A percentile compares a stretch with the other conserved stretches of the same genome.
Conservation (phyloP, 169 alveolate species). For the Nephromyces sp. region DNA sequence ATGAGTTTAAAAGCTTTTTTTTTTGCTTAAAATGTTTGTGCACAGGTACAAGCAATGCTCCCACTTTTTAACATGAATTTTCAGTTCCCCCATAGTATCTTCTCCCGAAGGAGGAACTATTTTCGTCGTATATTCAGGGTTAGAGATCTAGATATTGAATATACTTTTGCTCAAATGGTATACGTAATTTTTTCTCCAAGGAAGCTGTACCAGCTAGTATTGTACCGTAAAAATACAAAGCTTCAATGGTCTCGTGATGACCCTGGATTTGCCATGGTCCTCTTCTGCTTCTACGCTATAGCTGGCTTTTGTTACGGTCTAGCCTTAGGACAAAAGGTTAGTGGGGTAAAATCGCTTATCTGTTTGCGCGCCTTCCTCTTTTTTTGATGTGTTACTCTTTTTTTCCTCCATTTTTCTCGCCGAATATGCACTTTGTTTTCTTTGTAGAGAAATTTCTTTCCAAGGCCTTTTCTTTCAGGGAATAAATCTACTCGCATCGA, state of each 20-base stretch:
- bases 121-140: neutral
- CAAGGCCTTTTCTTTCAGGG: neutral
- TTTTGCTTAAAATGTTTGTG: no score
- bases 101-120: neutral
- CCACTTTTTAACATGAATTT: no score
- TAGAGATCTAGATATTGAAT: neutral
- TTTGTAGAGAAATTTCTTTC: neutral
- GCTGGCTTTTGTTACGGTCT: slow-evolving; percentile 23
- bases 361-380: neutral
- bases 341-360: neutral
- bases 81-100: no score
- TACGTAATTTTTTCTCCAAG: slow-evolving; percentile 2
- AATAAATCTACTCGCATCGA: neutral
- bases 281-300: neutral
- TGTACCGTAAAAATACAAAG: slow-evolving; percentile 2
- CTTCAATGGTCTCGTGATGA: slow-evolving; percentile 38
- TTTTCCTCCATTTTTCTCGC: neutral
- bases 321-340: slow-evolving; percentile 14
- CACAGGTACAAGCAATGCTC: no score
- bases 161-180: slow-evolving; percentile 1
- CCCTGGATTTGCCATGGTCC: slow-evolving; percentile 22
- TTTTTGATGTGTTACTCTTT: neutral
- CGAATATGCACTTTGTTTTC: neutral
- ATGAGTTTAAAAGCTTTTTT: no score
- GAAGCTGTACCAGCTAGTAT: neutral